These are phyloP conservation scores for Alternaria panax DNA, from an alignment of 2,329 filamentous ascomycete species.

Conservation along the genomic window DNA sequence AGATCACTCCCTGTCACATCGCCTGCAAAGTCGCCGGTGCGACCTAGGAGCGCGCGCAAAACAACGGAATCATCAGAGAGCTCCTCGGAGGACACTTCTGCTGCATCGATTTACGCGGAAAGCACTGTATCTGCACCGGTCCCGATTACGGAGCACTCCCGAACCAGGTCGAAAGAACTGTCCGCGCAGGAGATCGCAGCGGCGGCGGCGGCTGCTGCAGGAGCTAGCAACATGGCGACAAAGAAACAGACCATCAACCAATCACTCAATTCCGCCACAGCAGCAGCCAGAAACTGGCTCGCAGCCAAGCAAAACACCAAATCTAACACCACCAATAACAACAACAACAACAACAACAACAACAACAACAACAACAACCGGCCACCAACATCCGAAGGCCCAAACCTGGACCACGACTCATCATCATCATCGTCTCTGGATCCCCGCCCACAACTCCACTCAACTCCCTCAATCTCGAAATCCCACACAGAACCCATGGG, in stretches of 20 bases:
- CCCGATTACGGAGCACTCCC: slow-evolving; percentile 10
- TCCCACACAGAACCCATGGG: slow-evolving; percentile 74
- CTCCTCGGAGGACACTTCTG: slow-evolving; percentile 26
- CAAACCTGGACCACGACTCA: slow-evolving; percentile 12
- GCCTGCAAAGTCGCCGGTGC: slow-evolving; percentile 57
- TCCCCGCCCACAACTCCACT: slow-evolving; percentile 10
- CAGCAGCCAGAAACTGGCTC: slow-evolving; percentile 68
- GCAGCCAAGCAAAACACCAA: slow-evolving; percentile 53
- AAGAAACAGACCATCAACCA: slow-evolving; percentile 44
- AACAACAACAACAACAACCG: slow-evolving; percentile 20
- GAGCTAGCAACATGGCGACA: slow-evolving; percentile 19
- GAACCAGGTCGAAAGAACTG: slow-evolving; percentile 28
- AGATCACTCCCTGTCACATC: slow-evolving; percentile 66
- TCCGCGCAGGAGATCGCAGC: slow-evolving; percentile 33
- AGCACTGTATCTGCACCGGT: slow-evolving; percentile 22
- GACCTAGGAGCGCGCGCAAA: slow-evolving; percentile 39
- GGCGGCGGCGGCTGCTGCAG: slow-evolving; percentile 30
- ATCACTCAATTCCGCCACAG: slow-evolving; percentile 58
- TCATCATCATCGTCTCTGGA: slow-evolving; percentile 4
- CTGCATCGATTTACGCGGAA: slow-evolving; percentile 35
- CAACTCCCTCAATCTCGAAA: slow-evolving; percentile 16
- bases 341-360: slow-evolving; percentile 19
- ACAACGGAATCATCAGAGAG: slow-evolving; percentile 20
- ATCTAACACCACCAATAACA: slow-evolving; percentile 19
- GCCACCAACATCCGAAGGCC: slow-evolving; percentile 20